Conservation (phyloP, 257 asterid species). For the Primulina tabacum region DNA sequence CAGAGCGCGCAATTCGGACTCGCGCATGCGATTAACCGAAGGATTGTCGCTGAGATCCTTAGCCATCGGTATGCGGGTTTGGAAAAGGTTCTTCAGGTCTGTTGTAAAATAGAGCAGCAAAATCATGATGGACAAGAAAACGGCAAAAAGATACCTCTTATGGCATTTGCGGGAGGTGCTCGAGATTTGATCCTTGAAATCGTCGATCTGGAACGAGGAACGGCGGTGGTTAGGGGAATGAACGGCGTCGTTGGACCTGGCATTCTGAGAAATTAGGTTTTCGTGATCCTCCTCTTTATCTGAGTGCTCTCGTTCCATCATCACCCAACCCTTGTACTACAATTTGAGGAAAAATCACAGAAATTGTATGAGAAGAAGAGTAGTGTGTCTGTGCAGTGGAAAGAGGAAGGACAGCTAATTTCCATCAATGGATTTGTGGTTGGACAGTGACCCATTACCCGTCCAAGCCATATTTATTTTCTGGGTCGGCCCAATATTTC, state of each 20-base stretch:
- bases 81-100: slow-evolving; percentile 52
- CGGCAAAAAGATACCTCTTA: slow-evolving; percentile 58
- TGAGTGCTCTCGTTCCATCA: slow-evolving; percentile 59
- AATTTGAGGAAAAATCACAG: slow-evolving; percentile 11
- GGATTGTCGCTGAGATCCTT: slow-evolving; percentile 29
- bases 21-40: slow-evolving; percentile 64
- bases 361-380: slow-evolving; percentile 16
- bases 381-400: slow-evolving; percentile 1
- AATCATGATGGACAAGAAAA: slow-evolving; percentile 53
- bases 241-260: slow-evolving; percentile 32
- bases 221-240: slow-evolving; percentile 45
- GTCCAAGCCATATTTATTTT: not conserved
- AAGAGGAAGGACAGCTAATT: slow-evolving; percentile 19
- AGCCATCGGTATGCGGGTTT: slow-evolving; percentile 39
- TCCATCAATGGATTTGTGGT: not conserved
- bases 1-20: slow-evolving; percentile 71
- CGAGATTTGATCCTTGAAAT: slow-evolving; percentile 28
- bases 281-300: slow-evolving; percentile 88
- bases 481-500: not conserved
- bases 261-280: slow-evolving; percentile 60
- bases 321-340: slow-evolving; percentile 2
- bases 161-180: slow-evolving; percentile 35
- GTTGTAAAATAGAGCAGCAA: slow-evolving; percentile 57
- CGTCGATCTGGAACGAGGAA: slow-evolving; percentile 43
- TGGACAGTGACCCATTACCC: slow-evolving; percentile 1